Evolutionary conservation across 768 basidiomycete genomes (phyloP), one percentile per base, ranked within the genome.

Genomic region (Kwoniella shandongensis): DNA sequence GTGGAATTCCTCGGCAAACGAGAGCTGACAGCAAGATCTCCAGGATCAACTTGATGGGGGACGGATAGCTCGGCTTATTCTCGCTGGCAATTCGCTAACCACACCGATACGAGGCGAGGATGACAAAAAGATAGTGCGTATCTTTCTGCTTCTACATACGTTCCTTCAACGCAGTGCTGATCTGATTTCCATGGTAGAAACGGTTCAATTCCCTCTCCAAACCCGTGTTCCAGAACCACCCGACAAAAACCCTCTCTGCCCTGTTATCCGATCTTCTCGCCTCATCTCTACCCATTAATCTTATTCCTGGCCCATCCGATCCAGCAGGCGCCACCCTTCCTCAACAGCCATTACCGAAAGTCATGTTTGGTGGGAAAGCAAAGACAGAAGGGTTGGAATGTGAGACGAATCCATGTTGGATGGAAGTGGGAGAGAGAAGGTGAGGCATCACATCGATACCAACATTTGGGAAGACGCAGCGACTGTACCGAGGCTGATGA

Each of bases 371-470:
- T 54, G 78, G 27, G 75, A 55, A 82, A 81, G 47, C 80, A 82
- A 54, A 79, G 79, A 66, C 67, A 52, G 63, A 65, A 40, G 75
- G 72, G 29, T 89, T 97, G 71, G 77, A 79, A 20, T 86, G 85
- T 66, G 87, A 88, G 77, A 92, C 91, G 10, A 99, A 98, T 70
- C 96, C 96, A 15, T 83, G 84, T 38, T 97, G 91, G 80, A 78
- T 96, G 46, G 84, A 84, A 51, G 67, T 96, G 20, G 79, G 78
- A 8, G 76, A 78, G 0, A 81, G 78, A 61, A 79, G 82, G 62
- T 80, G 78, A 23, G 74, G 22, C 69, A 76, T 32, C 23, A 11
- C 15, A 38, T 44, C 17, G 7, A 20, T 27, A 20, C 11, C 6
- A n/a, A n/a, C n/a, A n/a, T n/a, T n/a, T n/a, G n/a, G n/a, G n/a